Evolutionary conservation across 179 eudicot genomes (phyloP).

Genomic region (Beta lomatogona): DNA sequence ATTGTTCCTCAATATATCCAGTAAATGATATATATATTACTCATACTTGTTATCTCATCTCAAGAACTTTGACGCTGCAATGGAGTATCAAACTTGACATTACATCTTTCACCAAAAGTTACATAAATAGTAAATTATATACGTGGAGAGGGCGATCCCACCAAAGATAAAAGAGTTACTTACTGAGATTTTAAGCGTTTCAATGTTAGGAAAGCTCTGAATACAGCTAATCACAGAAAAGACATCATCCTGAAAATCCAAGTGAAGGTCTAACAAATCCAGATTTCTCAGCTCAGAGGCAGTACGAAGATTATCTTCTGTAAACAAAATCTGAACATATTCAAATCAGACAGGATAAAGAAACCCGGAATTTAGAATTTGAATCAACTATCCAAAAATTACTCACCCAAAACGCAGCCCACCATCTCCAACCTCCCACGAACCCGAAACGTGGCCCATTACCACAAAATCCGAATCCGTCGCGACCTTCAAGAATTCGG

Average conservation of each 20-base stretch:
- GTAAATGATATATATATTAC: too few species aligned
- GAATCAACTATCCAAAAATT: not conserved
- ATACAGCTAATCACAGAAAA: constrained; percentile 14
- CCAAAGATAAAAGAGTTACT: constrained; percentile 8
- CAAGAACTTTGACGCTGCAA: too few species aligned
- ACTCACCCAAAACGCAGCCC: too few species aligned
- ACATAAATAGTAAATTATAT: too few species aligned
- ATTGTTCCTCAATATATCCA: too few species aligned
- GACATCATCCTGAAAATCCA: constrained; percentile 16
- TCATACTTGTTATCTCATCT: too few species aligned
- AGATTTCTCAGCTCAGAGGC: constrained; percentile 17
- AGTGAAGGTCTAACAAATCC: constrained; percentile 13
- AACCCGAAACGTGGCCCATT: too few species aligned
- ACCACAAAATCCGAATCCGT: too few species aligned
- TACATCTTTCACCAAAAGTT: too few species aligned
- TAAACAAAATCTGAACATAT: constrained; percentile 27
- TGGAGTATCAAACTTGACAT: too few species aligned
- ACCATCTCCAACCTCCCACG: too few species aligned
- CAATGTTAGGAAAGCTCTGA: constrained; percentile 27
- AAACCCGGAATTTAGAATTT: not conserved
- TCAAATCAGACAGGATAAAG: not conserved
- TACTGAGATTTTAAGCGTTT: constrained; percentile 34
- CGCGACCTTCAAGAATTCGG: too few species aligned
- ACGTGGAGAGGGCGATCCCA: not conserved
- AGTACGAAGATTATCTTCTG: constrained; percentile 4